phyloP scores from a whole-genome alignment of 2,329 filamentous ascomycete genomes.

The Apiospora hydei region DNA sequence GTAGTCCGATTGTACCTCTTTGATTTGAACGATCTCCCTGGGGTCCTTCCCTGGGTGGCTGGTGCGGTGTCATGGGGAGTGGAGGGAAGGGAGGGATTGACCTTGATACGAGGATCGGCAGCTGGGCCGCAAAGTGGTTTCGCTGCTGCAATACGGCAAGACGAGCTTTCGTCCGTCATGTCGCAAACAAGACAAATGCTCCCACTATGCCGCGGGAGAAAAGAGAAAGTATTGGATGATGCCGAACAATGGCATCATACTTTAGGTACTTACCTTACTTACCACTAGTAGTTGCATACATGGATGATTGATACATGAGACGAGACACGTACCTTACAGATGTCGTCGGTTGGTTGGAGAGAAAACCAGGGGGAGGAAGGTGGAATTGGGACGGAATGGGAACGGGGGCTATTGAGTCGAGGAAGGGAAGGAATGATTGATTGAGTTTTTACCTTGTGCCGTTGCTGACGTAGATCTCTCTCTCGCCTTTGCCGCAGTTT shows the following conservation, averaged over 20 bases:
- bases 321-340: constrained; percentile 8
- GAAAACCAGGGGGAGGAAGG: neutral
- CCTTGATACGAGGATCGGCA: constrained; percentile 10
- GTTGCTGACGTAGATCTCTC: neutral
- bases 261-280: neutral
- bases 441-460: neutral
- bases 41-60: neutral
- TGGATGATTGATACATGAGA: constrained; percentile 8
- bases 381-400: neutral
- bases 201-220: neutral
- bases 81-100: neutral
- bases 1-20: neutral
- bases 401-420: neutral
- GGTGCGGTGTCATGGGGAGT: neutral
- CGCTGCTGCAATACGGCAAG: neutral
- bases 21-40: neutral
- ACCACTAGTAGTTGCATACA: neutral
- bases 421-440: neutral
- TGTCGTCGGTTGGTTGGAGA: neutral
- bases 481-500: neutral
- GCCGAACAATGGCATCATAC: neutral
- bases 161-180: neutral
- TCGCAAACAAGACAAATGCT: neutral
- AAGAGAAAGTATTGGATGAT: neutral
- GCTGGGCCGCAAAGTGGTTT: constrained; percentile 13